Evolutionary conservation across 2,329 filamentous ascomycete genomes (phyloP), one percentile per base, ranked within the genome.

Genomic region (Pseudocercospora musae): DNA sequence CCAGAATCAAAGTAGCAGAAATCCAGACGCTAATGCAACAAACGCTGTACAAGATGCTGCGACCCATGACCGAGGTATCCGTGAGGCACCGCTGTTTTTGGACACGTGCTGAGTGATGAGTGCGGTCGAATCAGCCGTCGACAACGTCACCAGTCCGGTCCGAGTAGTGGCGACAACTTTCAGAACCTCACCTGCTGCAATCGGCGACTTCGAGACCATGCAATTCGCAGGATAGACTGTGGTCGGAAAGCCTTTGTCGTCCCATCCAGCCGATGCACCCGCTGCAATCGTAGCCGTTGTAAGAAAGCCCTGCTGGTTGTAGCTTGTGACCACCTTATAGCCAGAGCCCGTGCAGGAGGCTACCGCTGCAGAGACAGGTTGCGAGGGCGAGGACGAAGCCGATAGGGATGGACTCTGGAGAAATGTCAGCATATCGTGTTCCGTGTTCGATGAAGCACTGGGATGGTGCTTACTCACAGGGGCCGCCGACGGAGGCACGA

Each of bases 401-500:
- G 71, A 76, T 74, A 69, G 84, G 83, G 74, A 83, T 72, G 77
- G 80, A 66, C 63, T 64, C 58, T 67, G 55, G 62, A 46, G 29
- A 31, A 50, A 10, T 62, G 63, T 71, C 72, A 78, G 69, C 59
- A 62, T 48, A 48, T 57, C n/a, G n/a, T 56, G 20, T 57, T 61
- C 53, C 33, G 55, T 63, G 46, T 31, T 52, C 69, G 75, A 66
- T 27, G 59, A 70, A 72, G 76, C 68, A 66, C 75, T 63, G 62
- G 66, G 63, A 61, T 54, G 64, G 66, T 66, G 65, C 86, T 84
- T 85, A 87, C 85, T 85, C 80, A 87, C 84, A 80, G 83, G 82
- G 72, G 85, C 86, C 79, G 86, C 85, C 77, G 83, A 85, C 68
- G 87, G 84, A 73, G 90, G 90, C 72, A 92, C 82, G 71, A 95